These are phyloP conservation scores for Amanita pseudoporphyria DNA, from an alignment of 768 basidiomycete genomes.

Conservation along the genomic window DNA sequence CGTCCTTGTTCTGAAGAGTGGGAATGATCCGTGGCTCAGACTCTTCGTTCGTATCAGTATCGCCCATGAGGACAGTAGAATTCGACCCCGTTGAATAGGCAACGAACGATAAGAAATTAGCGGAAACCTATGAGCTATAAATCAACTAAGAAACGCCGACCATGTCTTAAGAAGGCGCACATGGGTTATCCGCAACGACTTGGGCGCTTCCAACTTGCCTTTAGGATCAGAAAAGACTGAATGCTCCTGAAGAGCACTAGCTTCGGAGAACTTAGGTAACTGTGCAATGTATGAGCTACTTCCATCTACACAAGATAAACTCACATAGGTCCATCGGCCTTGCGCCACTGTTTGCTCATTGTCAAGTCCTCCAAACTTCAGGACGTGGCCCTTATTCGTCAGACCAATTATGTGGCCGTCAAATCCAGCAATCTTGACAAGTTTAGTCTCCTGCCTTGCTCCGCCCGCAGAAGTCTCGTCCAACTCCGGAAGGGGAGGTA, in stretches of 20 bases:
- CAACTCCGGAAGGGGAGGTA: slow-evolving; percentile 54
- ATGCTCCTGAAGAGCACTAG: slow-evolving; percentile 36
- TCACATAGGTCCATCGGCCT: slow-evolving; percentile 66
- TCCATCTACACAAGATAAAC: slow-evolving; percentile 15
- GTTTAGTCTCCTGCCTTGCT: slow-evolving; percentile 26
- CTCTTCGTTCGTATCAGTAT: slow-evolving; percentile 31
- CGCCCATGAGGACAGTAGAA: slow-evolving; percentile 71
- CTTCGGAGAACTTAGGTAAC: slow-evolving; percentile 70
- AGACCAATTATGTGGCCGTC: slow-evolving; percentile 68
- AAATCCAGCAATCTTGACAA: slow-evolving; percentile 78
- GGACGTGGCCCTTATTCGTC: slow-evolving; percentile 71
- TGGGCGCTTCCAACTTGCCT: slow-evolving; percentile 23
- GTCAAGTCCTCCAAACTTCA: slow-evolving; percentile 45
- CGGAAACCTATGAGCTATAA: slow-evolving; percentile 68
- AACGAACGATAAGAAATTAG: slow-evolving; percentile 73
- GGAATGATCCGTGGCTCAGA: slow-evolving; percentile 55
- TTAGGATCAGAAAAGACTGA: slow-evolving; percentile 30
- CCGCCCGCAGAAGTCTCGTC: slow-evolving; percentile 17
- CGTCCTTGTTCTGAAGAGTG: slow-evolving; percentile 60
- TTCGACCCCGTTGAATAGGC: slow-evolving; percentile 66
- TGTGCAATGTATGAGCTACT: slow-evolving; percentile 17
- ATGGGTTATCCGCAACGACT: slow-evolving; percentile 62
- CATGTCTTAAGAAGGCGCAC: slow-evolving; percentile 31
- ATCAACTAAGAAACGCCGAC: slow-evolving; percentile 6
- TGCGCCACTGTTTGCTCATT: slow-evolving; percentile 26